Evolutionary conservation across 805 yeast genomes (phyloP), one percentile per base, ranked within the genome.

Genomic region (Tetrapisispora fleetii): DNA sequence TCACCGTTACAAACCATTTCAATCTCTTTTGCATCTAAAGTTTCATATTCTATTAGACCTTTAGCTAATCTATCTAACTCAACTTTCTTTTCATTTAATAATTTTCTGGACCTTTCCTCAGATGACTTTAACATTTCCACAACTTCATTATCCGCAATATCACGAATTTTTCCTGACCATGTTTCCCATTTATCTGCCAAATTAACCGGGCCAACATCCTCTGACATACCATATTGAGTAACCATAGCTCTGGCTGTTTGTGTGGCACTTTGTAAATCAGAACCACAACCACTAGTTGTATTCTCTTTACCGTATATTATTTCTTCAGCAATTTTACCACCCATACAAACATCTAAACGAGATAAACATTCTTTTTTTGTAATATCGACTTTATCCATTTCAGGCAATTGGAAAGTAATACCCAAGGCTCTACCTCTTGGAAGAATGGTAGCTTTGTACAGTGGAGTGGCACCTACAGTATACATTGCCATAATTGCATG

Each of bases 341-440:
- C 99, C 99, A 93, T 93, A 65, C 96, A 89, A 45, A 93, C 99
- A 66, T 93, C 99, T 55, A 93, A 69, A 54, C 95, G 75, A 0
- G 98, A 96, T 54, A 83, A 74, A 65, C 96, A 86, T 68, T 93
- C 98, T 52, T 76, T 79, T 64, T 79, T 85, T 32, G 96, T 88
- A 68, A 86, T 85, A 62, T 91, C 98, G 52, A 86, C 89, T 71
- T 93, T 91, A 70, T 93, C 99, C 91, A 90, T 88, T 65, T 93
- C 98, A 3, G 99, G 99, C 55, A 93, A 77, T 68, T 91, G 98
- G 78, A 90, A 93, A 1, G 99, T 95, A 43, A 93, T 80, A 65
- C 99, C 99, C 46, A 93, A 73, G 0, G 99, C 99, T 56, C 95
- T 74, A 40, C 99, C 99, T 63, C 99, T 78, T 41, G 99, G 99